These are phyloP conservation scores for Xylaria multiplex DNA, from an alignment of 2,329 filamentous ascomycete genomes.

Conservation along the genomic window DNA sequence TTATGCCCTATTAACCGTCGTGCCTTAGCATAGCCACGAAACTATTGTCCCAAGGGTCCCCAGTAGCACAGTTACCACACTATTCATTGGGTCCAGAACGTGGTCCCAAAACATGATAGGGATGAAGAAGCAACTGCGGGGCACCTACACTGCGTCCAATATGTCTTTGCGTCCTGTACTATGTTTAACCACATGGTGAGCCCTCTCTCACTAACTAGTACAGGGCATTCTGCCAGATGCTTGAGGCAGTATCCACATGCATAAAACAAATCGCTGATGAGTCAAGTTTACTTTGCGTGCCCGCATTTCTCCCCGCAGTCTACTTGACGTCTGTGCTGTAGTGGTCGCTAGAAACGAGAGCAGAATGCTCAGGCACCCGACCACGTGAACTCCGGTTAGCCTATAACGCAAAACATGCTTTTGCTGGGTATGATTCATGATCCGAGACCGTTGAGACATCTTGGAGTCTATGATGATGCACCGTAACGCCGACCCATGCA, in stretches of 20 bases:
- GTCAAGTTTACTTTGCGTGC: constrained; percentile 26
- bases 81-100: constrained; percentile 1
- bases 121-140: constrained; percentile 2
- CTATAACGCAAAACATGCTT: constrained; percentile 49
- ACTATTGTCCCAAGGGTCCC: background rate
- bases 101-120: constrained; percentile 6
- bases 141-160: background rate
- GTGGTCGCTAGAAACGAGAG: constrained; percentile 29
- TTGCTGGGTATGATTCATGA: constrained; percentile 49
- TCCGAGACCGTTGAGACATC: constrained; percentile 40
- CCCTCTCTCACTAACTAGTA: constrained; percentile 9
- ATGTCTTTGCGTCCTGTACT: constrained; percentile 1
- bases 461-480: constrained; percentile 45
- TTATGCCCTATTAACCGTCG: background rate
- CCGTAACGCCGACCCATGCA: constrained; percentile 50
- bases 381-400: constrained; percentile 45
- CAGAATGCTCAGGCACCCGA: constrained; percentile 34
- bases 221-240: constrained; percentile 16
- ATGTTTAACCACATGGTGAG: constrained; percentile 1
- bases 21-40: background rate
- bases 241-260: constrained; percentile 10
- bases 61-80: constrained; percentile 4
- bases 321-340: constrained; percentile 19
- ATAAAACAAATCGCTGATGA: constrained; percentile 30
- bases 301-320: constrained; percentile 11